These are phyloP conservation scores for Eragrostis curvula DNA, from an alignment of 176 grass and related monocot genomes.

Conservation along the genomic window DNA sequence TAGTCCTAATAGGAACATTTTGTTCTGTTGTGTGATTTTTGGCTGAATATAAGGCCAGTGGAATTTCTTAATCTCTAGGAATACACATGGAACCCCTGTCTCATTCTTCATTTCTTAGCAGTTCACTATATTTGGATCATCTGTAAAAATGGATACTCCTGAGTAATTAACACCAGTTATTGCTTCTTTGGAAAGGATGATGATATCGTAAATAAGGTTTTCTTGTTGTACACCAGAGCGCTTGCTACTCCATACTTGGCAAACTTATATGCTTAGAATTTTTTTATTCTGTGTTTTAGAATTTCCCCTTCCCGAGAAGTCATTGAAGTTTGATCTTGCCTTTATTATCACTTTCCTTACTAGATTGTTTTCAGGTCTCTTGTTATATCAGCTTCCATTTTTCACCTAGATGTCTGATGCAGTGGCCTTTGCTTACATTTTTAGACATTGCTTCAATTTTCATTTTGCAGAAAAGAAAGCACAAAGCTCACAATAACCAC, in stretches of 20 bases:
- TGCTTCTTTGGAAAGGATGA: constrained; percentile 4
- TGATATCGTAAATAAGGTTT: neutral
- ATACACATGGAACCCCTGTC: neutral
- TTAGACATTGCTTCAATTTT: constrained; percentile 18
- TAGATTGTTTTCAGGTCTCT: constrained; percentile 1
- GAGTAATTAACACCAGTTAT: constrained; percentile 8
- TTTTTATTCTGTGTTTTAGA: constrained; percentile 16
- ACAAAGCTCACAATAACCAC: constrained; percentile 46
- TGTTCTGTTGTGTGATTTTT: neutral
- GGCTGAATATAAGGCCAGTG: neutral
- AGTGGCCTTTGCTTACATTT: constrained; percentile 36
- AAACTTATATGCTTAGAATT: constrained; percentile 12
- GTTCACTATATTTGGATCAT: constrained; percentile 1
- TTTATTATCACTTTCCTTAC: constrained; percentile 26
- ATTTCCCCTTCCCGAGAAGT: neutral
- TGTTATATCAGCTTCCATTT: constrained; percentile 24
- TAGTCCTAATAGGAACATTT: neutral
- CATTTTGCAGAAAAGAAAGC: constrained; percentile 74
- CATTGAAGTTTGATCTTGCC: constrained; percentile 18
- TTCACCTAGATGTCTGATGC: neutral
- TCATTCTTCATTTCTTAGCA: constrained; percentile 11
- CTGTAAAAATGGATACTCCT: neutral
- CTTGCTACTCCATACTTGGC: constrained; percentile 18
- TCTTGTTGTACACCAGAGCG: neutral
- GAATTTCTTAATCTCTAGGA: constrained; percentile 26